Evolutionary conservation across 139 green algal genomes (phyloP).

Genomic region (Chlamydomonas applanata): DNA sequence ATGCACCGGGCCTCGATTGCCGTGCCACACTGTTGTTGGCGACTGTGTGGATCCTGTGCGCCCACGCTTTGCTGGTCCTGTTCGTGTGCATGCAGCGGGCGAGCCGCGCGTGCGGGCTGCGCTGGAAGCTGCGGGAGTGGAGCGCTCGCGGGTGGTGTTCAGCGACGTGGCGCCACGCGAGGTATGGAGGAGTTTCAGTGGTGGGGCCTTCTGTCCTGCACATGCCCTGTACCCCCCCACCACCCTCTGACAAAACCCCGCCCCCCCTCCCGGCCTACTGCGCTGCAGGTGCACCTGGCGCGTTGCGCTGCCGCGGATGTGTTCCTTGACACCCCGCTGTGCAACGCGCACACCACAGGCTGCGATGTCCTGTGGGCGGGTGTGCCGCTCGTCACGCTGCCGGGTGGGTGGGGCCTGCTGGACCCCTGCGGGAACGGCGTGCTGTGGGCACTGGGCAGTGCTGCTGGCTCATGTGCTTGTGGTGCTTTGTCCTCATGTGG

Average conservation of each 20-base stretch:
- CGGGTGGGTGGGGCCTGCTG: slow-evolving; percentile 74
- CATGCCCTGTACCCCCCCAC: too few relatives aligned
- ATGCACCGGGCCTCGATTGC: background rate
- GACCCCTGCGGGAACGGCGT: too few relatives aligned
- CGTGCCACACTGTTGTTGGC: too few relatives aligned
- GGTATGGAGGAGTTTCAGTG: too few relatives aligned
- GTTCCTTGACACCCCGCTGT: slow-evolving; percentile 90
- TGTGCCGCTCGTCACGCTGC: slow-evolving; percentile 86
- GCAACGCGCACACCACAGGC: slow-evolving; percentile 92
- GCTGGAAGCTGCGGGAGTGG: background rate
- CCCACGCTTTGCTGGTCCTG: too few relatives aligned
- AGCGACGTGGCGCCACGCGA: slow-evolving; percentile 86
- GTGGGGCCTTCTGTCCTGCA: too few relatives aligned
- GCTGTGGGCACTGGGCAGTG: too few relatives aligned
- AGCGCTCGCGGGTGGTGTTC: slow-evolving; percentile 79
- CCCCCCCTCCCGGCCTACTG: too few relatives aligned
- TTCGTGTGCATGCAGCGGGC: background rate
- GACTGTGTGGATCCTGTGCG: too few relatives aligned
- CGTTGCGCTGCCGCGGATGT: slow-evolving; percentile 82
- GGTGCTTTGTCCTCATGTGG: too few relatives aligned
- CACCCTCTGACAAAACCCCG: too few relatives aligned
- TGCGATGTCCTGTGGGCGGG: slow-evolving; percentile 88
- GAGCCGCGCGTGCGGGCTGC: slow-evolving; percentile 1
- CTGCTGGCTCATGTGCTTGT: too few relatives aligned
- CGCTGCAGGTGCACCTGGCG: slow-evolving; percentile 76